Evolutionary conservation across 1,139 yeast species (phyloP).

Genomic region (Diutina neorugosa): DNA sequence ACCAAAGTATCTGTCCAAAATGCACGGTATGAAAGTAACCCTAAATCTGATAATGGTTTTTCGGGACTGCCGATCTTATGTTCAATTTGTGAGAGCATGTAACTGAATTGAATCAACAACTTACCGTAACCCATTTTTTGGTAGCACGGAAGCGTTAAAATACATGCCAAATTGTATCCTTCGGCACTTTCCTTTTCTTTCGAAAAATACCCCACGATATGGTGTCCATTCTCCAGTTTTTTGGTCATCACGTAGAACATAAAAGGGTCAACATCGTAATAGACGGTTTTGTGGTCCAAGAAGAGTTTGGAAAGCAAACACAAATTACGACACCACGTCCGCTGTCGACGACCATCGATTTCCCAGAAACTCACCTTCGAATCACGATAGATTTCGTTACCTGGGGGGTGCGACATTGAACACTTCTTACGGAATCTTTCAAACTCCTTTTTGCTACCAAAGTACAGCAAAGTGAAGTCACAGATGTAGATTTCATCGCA

Average conservation of each 20-base stretch:
- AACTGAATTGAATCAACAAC: constrained; percentile 82
- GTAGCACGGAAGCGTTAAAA: constrained; percentile 87
- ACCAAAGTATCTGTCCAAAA: constrained; percentile 92
- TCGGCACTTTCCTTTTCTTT: constrained; percentile 95
- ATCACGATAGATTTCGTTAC: constrained; percentile 92
- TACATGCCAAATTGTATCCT: constrained; percentile 95
- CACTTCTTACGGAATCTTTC: constrained; percentile 83
- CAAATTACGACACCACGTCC: constrained; percentile 94
- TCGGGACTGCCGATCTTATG: constrained; percentile 93
- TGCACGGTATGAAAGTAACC: constrained; percentile 85
- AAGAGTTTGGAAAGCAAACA: constrained; percentile 82
- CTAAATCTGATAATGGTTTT: constrained; percentile 91
- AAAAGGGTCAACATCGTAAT: constrained; percentile 96
- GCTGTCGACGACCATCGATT: constrained; percentile 89
- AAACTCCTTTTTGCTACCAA: constrained; percentile 82
- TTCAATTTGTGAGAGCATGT: constrained; percentile 78
- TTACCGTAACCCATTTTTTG: constrained; percentile 94
- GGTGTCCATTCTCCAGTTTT: constrained; percentile 82
- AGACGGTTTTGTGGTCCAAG: constrained; percentile 87
- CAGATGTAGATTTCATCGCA: constrained; percentile 83
- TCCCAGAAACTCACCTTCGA: constrained; percentile 73
- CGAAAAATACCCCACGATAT: constrained; percentile 89
- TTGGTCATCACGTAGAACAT: constrained; percentile 90
- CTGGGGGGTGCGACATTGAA: constrained; percentile 90
- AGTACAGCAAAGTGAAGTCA: constrained; percentile 81